A percentile compares a stretch with the other conserved stretches of the same genome.
phyloP scores from a whole-genome alignment of 2,329 filamentous ascomycete genomes.

The Monosporascus cannonballus region DNA sequence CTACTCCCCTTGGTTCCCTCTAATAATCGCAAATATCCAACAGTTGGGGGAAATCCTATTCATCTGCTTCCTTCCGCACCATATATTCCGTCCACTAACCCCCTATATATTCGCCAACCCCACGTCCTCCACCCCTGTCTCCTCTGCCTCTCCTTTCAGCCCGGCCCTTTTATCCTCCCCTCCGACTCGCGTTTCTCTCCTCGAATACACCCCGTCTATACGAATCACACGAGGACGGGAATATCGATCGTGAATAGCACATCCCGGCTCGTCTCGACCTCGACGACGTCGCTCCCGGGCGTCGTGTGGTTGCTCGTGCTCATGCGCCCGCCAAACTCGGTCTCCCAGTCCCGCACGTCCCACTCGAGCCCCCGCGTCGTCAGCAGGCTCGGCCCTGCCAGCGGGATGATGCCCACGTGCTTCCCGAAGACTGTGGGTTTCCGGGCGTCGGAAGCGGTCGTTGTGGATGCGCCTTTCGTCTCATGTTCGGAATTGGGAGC shows the following conservation, averaged over 20 bases:
- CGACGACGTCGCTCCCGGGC: slow-evolving; percentile 51
- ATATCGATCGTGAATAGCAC: slow-evolving; percentile 66
- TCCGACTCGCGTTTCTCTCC: background rate
- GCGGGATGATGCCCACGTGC: slow-evolving; percentile 79
- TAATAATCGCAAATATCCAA: no score
- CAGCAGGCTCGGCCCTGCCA: slow-evolving; percentile 74
- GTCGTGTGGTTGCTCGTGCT: slow-evolving; percentile 78
- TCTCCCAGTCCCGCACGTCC: slow-evolving; percentile 82
- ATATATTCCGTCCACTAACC: no score
- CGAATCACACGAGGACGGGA: no score
- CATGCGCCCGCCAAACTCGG: slow-evolving; percentile 64
- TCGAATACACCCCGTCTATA: no score
- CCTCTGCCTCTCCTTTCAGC: no score
- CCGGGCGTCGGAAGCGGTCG: slow-evolving; percentile 5
- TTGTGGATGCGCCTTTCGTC: background rate
- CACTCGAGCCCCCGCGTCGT: slow-evolving; percentile 78
- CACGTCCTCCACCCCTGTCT: no score
- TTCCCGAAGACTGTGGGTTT: slow-evolving; percentile 53
- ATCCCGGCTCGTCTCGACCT: slow-evolving; percentile 55
- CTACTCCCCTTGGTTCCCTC: no score
- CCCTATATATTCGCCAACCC: no score
- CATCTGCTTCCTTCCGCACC: no score
- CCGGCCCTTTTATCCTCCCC: background rate
- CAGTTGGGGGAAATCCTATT: no score
- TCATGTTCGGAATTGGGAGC: background rate